These are phyloP conservation scores for Yamadazyma atmosphaerica DNA, from an alignment of 1,139 yeast genomes.

Conservation along the genomic window DNA sequence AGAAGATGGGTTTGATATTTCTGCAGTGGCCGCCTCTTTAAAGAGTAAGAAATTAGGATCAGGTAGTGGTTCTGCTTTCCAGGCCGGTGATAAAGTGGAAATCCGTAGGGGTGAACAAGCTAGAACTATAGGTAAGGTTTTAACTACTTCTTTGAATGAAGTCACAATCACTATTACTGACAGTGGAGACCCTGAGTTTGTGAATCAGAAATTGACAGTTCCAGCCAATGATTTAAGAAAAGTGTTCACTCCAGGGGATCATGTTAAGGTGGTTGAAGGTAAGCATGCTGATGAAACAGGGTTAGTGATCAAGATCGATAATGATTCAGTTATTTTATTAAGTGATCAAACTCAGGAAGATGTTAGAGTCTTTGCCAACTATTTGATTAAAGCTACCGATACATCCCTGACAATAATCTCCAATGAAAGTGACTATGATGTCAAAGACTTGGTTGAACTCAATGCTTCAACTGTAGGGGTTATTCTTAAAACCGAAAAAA, in stretches of 20 bases:
- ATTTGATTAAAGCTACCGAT: constrained; percentile 76
- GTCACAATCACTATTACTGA: constrained; percentile 60
- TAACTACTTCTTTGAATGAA: constrained; percentile 63
- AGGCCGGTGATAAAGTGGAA: constrained; percentile 93
- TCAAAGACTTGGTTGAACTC: constrained; percentile 87
- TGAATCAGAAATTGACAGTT: constrained; percentile 56
- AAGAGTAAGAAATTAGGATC: constrained; percentile 51
- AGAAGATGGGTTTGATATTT: constrained; percentile 81
- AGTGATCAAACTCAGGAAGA: constrained; percentile 89
- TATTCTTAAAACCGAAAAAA: constrained; percentile 86
- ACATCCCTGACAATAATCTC: constrained; percentile 47
- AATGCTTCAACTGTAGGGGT: constrained; percentile 89
- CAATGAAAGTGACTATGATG: constrained; percentile 68
- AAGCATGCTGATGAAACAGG: constrained; percentile 94
- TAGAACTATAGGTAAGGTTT: constrained; percentile 80
- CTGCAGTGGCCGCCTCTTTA: constrained; percentile 80
- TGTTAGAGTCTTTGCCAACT: constrained; percentile 89
- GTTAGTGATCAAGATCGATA: constrained; percentile 78
- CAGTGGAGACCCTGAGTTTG: constrained; percentile 50
- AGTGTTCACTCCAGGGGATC: constrained; percentile 89
- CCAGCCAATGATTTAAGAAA: constrained; percentile 84
- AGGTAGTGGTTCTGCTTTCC: constrained; percentile 51
- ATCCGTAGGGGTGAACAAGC: constrained; percentile 92
- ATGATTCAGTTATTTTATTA: constrained; percentile 84
- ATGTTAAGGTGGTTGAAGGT: constrained; percentile 90